Evolutionary conservation across 345 rosid genomes (phyloP).

Genomic region (Syzygium oleosum): DNA sequence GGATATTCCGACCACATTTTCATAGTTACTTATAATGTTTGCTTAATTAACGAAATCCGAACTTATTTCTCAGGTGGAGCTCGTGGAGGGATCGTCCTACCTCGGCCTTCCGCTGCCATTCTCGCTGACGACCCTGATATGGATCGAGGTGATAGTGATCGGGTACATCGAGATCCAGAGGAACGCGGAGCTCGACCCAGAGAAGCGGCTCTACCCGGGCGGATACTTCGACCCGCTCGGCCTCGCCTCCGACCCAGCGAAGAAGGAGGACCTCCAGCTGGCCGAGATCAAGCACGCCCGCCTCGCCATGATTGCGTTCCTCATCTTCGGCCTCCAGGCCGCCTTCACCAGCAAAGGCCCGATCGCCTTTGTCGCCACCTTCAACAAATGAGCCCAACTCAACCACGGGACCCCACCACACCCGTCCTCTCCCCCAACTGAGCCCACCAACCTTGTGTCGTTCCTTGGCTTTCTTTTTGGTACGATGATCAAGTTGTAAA

Average conservation of each 20-base stretch:
- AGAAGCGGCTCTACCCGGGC: slow-evolving; percentile 41
- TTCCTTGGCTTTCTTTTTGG: neutral
- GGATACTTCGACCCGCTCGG: slow-evolving; percentile 75
- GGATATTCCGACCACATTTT: neutral
- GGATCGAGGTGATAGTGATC: slow-evolving; percentile 76
- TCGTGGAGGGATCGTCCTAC: slow-evolving; percentile 89
- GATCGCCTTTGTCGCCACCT: slow-evolving; percentile 66
- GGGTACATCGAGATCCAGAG: slow-evolving; percentile 94
- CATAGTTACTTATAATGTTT: neutral
- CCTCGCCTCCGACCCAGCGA: slow-evolving; percentile 67
- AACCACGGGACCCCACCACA: neutral
- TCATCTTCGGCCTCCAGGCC: slow-evolving; percentile 66
- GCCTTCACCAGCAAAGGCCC: slow-evolving; percentile 81
- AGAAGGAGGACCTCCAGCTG: slow-evolving; percentile 48
- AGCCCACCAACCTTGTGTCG: neutral
- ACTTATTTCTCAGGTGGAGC: slow-evolving; percentile 50
- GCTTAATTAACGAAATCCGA: neutral
- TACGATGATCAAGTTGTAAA: neutral
- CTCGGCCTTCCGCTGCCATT: slow-evolving; percentile 85
- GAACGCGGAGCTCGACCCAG: slow-evolving; percentile 78
- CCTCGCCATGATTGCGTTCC: slow-evolving; percentile 83
- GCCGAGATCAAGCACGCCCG: slow-evolving; percentile 88
- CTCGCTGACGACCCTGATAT: slow-evolving; percentile 74
- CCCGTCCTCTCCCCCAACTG: neutral
- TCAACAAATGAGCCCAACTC: slow-evolving; percentile 21